Evolutionary conservation across 768 basidiomycete genomes (phyloP), one percentile per base, ranked within the genome.

Genomic region (Lactarius akahatsu): DNA sequence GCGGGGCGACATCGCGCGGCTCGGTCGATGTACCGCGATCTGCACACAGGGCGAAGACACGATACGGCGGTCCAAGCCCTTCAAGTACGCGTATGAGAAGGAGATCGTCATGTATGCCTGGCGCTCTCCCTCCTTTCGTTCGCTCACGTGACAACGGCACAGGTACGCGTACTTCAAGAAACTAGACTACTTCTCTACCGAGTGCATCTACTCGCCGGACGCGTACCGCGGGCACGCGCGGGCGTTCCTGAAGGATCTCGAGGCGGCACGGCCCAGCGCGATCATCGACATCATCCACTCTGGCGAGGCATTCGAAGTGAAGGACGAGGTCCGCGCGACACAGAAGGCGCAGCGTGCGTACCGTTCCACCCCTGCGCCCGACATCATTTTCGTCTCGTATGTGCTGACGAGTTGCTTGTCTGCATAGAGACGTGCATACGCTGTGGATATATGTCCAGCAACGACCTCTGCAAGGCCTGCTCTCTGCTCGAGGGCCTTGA

Each of bases 121-220:
- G 3, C 28, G 0, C 8, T 3, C n/a, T 15, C 3, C 6, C 18
- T 38, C 20, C 6, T 26, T 26, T 15, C 41, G 7, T n/a, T 26
- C n/a, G 9, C 20, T 40, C 32, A 20, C 50, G 9, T 28, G 47
- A 56, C 4, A 26, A 28, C 10, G n/a, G 3, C 18, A 4, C 72
- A 96, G 94, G 94, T 98, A 98, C 76, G 96, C 96, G 10, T 98
- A 99, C 77, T 98, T 98, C 82, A 98, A 96, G 81, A 97, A 98
- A 77, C 82, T 99, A 26, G 96, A 98, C 74, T 99, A 99, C 77
- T 98, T 97, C 78, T 98, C 96, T 2, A 99, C 96, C 9, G 97
- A 99, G 75, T 99, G 97, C 76, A 98, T 98, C 71, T 99, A 99
- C 76, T 96, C 95, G 4, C 96, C 97, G 10, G 97, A 98, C 75